A percentile compares a stretch with the other conserved stretches of the same genome.
Conservation (phyloP, 2,329 filamentous ascomycete species). For the Penicillium sp. region DNA sequence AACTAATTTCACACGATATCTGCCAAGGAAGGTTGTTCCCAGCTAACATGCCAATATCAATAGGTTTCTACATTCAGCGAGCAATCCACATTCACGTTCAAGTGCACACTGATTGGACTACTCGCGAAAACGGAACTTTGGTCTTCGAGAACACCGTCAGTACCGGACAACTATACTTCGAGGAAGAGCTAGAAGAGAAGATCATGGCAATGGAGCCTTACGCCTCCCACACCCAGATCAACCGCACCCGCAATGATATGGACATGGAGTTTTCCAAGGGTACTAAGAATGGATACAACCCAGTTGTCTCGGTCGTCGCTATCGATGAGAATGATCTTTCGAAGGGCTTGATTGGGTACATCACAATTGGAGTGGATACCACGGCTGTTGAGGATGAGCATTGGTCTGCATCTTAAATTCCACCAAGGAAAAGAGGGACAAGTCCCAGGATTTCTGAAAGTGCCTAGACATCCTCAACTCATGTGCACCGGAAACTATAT, state of each 20-base stretch:
- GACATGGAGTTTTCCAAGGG: conserved; percentile 12
- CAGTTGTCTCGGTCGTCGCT: conserved; percentile 32
- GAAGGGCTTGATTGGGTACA: conserved; percentile 39
- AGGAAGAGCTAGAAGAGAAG: too few relatives aligned
- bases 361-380: conserved; percentile 28
- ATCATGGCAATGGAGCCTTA: too few relatives aligned
- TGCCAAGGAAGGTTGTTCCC: too few relatives aligned
- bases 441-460: too few relatives aligned
- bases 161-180: conserved; percentile 31
- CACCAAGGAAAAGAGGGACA: too few relatives aligned
- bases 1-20: too few relatives aligned
- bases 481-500: too few relatives aligned
- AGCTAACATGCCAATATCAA: too few relatives aligned
- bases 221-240: conserved; percentile 33
- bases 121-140: conserved; percentile 29
- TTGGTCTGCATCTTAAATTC: too few relatives aligned
- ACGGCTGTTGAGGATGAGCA: too few relatives aligned
- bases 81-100: conserved; percentile 27
- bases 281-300: conserved; percentile 28
- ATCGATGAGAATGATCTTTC: conserved; percentile 34
- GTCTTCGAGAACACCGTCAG: conserved; percentile 26
- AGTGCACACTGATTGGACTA: conserved; percentile 36
- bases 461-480: too few relatives aligned
- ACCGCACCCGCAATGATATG: conserved; percentile 35
- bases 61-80: too few relatives aligned